A percentile compares a stretch with the other conserved stretches of the same genome.
Conservation (phyloP, 208 protist species). For the Novymonas esmeraldas region DNA sequence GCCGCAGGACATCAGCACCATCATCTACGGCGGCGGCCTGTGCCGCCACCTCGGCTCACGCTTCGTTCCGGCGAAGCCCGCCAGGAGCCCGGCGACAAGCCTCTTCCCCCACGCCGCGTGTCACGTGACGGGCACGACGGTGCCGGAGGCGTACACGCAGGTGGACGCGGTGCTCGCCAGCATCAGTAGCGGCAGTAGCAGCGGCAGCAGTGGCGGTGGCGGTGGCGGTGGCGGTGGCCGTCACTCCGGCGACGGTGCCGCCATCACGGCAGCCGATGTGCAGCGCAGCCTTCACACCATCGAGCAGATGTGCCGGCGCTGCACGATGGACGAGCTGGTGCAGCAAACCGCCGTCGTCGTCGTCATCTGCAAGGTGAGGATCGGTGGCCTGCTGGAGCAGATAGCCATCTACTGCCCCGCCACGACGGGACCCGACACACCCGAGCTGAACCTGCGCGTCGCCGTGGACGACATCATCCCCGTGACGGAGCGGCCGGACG, state of each 20-base stretch:
- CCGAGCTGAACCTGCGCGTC: slow-evolving; percentile 72
- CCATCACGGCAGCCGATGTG: slow-evolving; percentile 37
- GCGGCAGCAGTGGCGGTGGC: not conserved
- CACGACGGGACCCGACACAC: slow-evolving; percentile 27
- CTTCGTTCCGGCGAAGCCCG: slow-evolving; percentile 66
- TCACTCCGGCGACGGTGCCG: not conserved
- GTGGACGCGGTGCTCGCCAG: slow-evolving; percentile 47
- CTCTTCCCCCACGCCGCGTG: slow-evolving; percentile 83
- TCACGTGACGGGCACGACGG: slow-evolving; percentile 61
- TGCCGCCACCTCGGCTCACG: slow-evolving; percentile 80
- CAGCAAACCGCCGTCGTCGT: slow-evolving; percentile 81
- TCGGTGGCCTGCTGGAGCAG: slow-evolving; percentile 78
- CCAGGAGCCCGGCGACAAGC: slow-evolving; percentile 60
- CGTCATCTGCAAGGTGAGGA: slow-evolving; percentile 54
- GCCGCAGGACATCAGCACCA: slow-evolving; percentile 89
- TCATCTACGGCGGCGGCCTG: slow-evolving; percentile 88
- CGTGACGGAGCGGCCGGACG: slow-evolving; percentile 53
- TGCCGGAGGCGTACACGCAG: slow-evolving; percentile 67
- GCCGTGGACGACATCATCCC: slow-evolving; percentile 86
- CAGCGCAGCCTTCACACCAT: slow-evolving; percentile 43
- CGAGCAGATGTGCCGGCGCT: slow-evolving; percentile 40
- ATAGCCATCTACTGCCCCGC: slow-evolving; percentile 82
- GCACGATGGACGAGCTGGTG: slow-evolving; percentile 63
- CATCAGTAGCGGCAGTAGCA: not conserved
- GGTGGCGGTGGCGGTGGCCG: not conserved